Base-by-base conservation (phyloP, 208 protist species). In the Leishmania martiniquensis region DNA sequence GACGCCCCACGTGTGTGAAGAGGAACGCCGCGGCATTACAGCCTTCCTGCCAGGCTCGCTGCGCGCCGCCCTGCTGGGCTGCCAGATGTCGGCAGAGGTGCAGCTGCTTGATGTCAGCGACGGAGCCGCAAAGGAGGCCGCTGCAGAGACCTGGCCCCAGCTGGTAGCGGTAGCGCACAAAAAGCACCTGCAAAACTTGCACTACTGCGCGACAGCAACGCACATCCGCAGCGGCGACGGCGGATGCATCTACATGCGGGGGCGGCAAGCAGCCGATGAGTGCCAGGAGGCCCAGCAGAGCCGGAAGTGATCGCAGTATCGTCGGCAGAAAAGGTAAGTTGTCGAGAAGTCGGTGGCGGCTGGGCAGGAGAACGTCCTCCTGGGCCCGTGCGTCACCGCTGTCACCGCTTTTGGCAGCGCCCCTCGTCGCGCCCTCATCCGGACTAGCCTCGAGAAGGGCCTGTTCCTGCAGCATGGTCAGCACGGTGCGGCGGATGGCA, bases 381-480 rank as follows among this genome's bases (percentile, higher is more conserved):
- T 52, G 37, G 7, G 73, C 75, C 15, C 34, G 12, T 10, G 60
- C 47, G 32, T 7, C 49, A 22, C 17, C 44, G 13, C 34, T 42
- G 70, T 22, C n/a, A 22, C 37, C 7, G 22, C 51, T 54, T 34
- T 22, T 12, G 17, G 70, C 3, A n/a, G 29, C 37, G 13, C 15
- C 45, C 13, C 44, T 12, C 4, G 34, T 12, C 47, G 5, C 0
- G 34, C 9, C 12, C 7, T 25, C 22, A 55, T 2, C 68, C 34
- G 59, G 39, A 54, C 60, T 13, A 22, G 54, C 29, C 10, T 78
- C 62, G 17, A 91, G 60, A 9, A 94, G 77, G 29, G 72, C 65
- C n/a, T 91, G 86, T n/a, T 79, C 68, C 37, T 29, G 47, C 69
- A 94, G 73, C 55, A 89, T 52, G 5, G 20, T 39, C 7, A 87